Percentiles rank a stretch among this genome's conserved stretches.
phyloP scores from a whole-genome alignment of 164 flowering plant species.

The Stephania cephalantha region DNA sequence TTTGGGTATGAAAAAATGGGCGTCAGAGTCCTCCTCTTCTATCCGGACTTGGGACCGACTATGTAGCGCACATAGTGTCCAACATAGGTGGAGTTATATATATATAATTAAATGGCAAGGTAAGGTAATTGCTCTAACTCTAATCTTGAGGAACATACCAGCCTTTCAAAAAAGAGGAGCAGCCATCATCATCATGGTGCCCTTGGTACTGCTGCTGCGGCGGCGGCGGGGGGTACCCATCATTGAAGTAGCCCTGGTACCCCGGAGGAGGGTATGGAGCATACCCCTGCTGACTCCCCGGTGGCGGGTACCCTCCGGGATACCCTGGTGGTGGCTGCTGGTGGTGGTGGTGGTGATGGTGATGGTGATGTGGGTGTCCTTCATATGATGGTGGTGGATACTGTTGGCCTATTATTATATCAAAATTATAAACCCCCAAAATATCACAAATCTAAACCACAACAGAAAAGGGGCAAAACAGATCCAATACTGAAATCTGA shows the following conservation, averaged over 20 bases:
- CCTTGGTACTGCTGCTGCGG: conserved; percentile 16
- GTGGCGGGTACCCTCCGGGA: conserved; percentile 10
- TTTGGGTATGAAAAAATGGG: too few relatives aligned
- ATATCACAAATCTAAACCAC: neutral
- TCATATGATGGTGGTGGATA: conserved; percentile 17
- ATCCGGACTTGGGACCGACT: too few relatives aligned
- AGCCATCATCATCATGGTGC: conserved; percentile 16
- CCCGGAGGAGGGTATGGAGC: conserved; percentile 23
- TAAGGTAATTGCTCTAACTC: too few relatives aligned
- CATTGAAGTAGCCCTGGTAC: conserved; percentile 35
- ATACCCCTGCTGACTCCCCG: conserved; percentile 14
- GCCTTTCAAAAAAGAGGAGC: conserved; percentile 25
- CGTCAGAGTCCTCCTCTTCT: too few relatives aligned
- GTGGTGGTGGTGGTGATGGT: conserved; percentile 3
- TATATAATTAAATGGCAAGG: too few relatives aligned
- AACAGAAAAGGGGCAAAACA: neutral
- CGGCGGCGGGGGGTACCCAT: conserved; percentile 13
- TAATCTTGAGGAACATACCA: conserved; percentile 22
- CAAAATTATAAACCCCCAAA: neutral
- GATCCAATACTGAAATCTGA: neutral
- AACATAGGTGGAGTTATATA: too few relatives aligned
- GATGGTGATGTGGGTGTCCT: conserved; percentile 9
- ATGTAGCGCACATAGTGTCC: too few relatives aligned
- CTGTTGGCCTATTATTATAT: conserved; percentile 10
- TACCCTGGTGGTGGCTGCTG: conserved; percentile 15